Evolutionary conservation across 495 filamentous ascomycete genomes (phyloP).

Genomic region (Gamarada debralockiae): DNA sequence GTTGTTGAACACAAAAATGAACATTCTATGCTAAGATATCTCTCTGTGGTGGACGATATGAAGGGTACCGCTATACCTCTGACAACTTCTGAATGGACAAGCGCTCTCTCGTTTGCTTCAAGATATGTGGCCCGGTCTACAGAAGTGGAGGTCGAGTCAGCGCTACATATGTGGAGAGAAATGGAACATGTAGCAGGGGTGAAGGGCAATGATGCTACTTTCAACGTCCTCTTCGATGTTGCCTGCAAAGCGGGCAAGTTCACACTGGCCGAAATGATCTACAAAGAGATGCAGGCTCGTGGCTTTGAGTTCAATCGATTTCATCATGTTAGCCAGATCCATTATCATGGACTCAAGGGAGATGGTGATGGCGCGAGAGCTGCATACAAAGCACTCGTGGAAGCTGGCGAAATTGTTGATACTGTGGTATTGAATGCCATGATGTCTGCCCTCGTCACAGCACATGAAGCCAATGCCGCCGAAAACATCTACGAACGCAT

Average conservation of each 20-base stretch:
- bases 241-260: slow-evolving; percentile 83
- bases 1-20: slow-evolving; percentile 52
- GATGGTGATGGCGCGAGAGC: slow-evolving; percentile 65
- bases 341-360: slow-evolving; percentile 67
- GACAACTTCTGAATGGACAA: slow-evolving; percentile 69
- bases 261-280: slow-evolving; percentile 74
- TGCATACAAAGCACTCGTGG: slow-evolving; percentile 72
- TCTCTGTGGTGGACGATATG: slow-evolving; percentile 81
- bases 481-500: slow-evolving; percentile 78
- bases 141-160: slow-evolving; percentile 61
- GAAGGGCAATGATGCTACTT: slow-evolving; percentile 65
- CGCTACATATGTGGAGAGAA: slow-evolving; percentile 79
- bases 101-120: slow-evolving; percentile 72
- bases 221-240: slow-evolving; percentile 88
- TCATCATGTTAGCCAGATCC: slow-evolving; percentile 76
- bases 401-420: slow-evolving; percentile 82
- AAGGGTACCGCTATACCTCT: slow-evolving; percentile 61
- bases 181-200: slow-evolving; percentile 76
- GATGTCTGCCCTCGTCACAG: slow-evolving; percentile 69
- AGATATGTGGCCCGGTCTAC: slow-evolving; percentile 62
- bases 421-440: slow-evolving; percentile 82
- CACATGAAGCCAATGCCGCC: slow-evolving; percentile 67
- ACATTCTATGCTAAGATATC: slow-evolving; percentile 70
- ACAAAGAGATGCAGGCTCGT: slow-evolving; percentile 73
- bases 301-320: slow-evolving; percentile 62